Evolutionary conservation across 257 asterid genomes (phyloP), one percentile per base, ranked within the genome.

Genomic region (Parsonsia alboflavescens): DNA sequence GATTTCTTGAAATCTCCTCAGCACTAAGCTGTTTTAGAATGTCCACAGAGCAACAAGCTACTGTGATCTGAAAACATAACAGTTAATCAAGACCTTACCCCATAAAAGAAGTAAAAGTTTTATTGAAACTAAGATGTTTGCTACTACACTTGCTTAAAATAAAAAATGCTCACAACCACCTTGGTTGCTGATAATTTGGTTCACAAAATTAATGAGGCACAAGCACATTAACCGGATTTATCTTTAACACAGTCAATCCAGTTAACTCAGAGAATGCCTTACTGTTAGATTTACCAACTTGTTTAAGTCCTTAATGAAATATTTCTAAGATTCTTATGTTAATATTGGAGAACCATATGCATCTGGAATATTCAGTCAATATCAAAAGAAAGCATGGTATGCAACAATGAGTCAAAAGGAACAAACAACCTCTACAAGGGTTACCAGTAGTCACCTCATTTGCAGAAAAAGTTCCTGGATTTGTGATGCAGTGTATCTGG

Each of bases 21-120:
- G 98, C 97, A 80, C 98, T 90, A 21, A 95, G 97, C 58, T 95
- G 99, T 77, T 95, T 95, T 48, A 92, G 86, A 73, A 92, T 86
- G 82, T 95, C 99, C 26, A 87, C 93, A 1, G 98, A 85, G 89
- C 93, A 84, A 83, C 93, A 89, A 79, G 96, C 97, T 71, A 95
- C 83, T 58, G 91, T 87, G 75, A 92, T 90, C 97, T 94, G 85
- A 75, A 81, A 71, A 77, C 45, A 39, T 39, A 17, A 65, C 30
- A 19, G 30, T 65, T 65, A 11, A 41, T 6, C 11, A 39, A 65
- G 69, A 39, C 11, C 48, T 45, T 65, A 65, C 17, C 45, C 10
- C 21, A 36, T 52, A 72, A 68, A 48, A 28, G 1, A 11, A 46
- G 53, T 50, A 52, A 63, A 21, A 36, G 12, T 9, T 13, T 42